Base-by-base conservation (phyloP, 2,329 filamentous ascomycete genomes). In the Sporothrix dimorphospora region DNA sequence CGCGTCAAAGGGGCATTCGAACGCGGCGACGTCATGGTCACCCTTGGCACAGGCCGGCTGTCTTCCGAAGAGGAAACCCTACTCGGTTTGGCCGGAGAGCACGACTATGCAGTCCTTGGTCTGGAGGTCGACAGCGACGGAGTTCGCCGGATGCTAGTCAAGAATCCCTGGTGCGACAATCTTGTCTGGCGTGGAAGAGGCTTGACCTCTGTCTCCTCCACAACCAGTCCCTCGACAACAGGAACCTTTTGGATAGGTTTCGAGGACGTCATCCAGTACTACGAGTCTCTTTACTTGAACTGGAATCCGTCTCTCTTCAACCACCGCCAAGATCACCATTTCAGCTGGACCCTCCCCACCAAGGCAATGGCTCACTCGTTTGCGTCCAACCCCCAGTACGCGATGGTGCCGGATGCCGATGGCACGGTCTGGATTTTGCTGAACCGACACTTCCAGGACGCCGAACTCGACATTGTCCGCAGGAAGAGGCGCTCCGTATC, bases 181-280 rank as follows among this genome's bases (percentile, higher is more conserved):
- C 89, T 90, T 57, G 87, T 90, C 7, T 94, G 91, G 91, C 90
- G 88, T 75, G 91, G 89, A 1, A 78, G 81, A 49, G 85, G 80
- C 4, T n/a, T 69, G 45, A 63, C 49, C 4, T 47, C 65, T 45
- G 53, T 40, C 8, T 73, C 76, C 1, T 71, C 76, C 24, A 55
- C 74, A 4, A 68, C 73, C 6, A 42, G 71, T 12, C 73, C 79
- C 67, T 77, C 81, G 24, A 80, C 82, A 38, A 90, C 91, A 0
- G 94, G 94, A n/a, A 93, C 92, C 0, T 97, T 97, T 78, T 98
- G 96, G 95, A 97, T 98, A 82, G 90, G 91, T 30, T 89, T 96
- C 38, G 92, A 97, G 76, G 92, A 94, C 75, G 90, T 98, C 4
- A 88, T 93, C 47, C 94, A 97, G 77, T 91, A 97, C 78, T 99